Evolutionary conservation across 2,329 filamentous ascomycete species (phyloP), one percentile per base, ranked within the genome.

Genomic region (Penicillium freii): DNA sequence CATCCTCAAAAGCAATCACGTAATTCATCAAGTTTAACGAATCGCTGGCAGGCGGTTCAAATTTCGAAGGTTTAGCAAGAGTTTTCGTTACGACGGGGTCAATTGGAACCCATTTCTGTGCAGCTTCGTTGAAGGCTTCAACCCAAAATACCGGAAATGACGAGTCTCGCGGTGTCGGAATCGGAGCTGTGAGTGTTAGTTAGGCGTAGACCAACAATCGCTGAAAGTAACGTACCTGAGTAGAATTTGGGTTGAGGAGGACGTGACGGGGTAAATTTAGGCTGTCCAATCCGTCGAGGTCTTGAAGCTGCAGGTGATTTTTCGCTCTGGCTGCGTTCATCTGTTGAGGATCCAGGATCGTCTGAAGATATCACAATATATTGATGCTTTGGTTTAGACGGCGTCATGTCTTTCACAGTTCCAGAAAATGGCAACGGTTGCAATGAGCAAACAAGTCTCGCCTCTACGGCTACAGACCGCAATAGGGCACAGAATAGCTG

Each of bases 401-500:
- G 73, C 29, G 78, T 75, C 57, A 75, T 62, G 55, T 72, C 71
- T 70, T 81, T 75, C 3, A 75, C 72, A 13, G 73, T 72, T 3
- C 76, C 82, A 2, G 81, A 79, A 64, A 92, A 92, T 0, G 89
- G 82, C 0, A 99, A 79, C 1, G 88, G 85, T 64, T 99, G 94
- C 4, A 99, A 77, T 5, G 94, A 99, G 73, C 92, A 97, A 0
- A 97, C 89, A 5, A 99, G 80, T 13, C 94, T 84, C 5, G 90
- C 82, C 61, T 91, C 86, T 7, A 97, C 85, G 3, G 91, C 92
- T n/a, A 83, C 85, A n/a, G 86, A 84, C 19, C 94, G 87, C 4
- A 99, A 80, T 33, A 97, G 75, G 3, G 92, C 89, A 72, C 94
- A 97, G 68, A 95, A 96, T 0, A 99, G 74, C 71, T 97, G 92